Conservation (phyloP, 176 grass and related monocot species). For the Hordeum marinum region DNA sequence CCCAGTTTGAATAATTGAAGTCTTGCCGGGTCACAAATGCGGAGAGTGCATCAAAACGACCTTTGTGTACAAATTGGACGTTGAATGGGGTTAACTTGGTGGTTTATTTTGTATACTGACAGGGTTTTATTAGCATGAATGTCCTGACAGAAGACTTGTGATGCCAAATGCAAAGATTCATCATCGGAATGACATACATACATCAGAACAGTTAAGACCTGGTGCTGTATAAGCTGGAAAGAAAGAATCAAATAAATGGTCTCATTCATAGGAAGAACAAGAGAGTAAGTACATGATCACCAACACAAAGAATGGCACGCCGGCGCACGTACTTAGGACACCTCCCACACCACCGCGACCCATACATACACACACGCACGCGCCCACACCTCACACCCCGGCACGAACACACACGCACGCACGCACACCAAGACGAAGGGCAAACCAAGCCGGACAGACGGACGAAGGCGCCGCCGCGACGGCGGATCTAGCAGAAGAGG, state of each 20-base stretch:
- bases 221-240: background rate
- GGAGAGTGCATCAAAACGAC: no score
- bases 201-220: background rate
- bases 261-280: slow-evolving; percentile 26
- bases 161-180: background rate
- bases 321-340: slow-evolving; percentile 23
- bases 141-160: background rate
- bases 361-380: slow-evolving; percentile 29
- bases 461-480: background rate
- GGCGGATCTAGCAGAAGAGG: slow-evolving; percentile 51
- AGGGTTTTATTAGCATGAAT: background rate
- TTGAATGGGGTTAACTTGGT: background rate
- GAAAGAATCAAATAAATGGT: slow-evolving; percentile 65
- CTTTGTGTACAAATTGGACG: background rate
- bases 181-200: background rate
- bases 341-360: slow-evolving; percentile 19
- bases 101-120: background rate
- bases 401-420: background rate
- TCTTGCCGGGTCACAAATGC: background rate
- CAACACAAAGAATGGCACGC: slow-evolving; percentile 29
- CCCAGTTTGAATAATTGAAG: no score
- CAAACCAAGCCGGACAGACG: background rate
- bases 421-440: background rate
- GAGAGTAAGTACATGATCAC: slow-evolving; percentile 14
- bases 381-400: background rate